These are phyloP conservation scores for Lichtheimia hyalospora DNA, from an alignment of 371 early-diverging fungal species.

Conservation along the genomic window DNA sequence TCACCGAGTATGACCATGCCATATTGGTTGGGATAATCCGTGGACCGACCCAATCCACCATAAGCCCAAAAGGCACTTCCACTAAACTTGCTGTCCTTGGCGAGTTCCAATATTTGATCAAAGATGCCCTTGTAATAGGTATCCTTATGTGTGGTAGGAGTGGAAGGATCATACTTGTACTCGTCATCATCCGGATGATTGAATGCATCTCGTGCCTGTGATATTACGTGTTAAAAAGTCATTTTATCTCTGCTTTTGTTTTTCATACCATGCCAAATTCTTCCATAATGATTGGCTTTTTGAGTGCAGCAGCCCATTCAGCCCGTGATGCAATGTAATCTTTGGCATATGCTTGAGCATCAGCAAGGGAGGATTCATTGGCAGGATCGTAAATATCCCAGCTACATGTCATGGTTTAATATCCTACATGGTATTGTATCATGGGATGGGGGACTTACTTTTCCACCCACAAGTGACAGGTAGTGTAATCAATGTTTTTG, in stretches of 20 bases:
- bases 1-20: slow-evolving; percentile 46
- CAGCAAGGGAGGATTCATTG: slow-evolving; percentile 9
- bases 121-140: slow-evolving; percentile 43
- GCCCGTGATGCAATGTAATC: slow-evolving; percentile 25
- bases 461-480: slow-evolving; percentile 61
- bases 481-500: slow-evolving; percentile 50
- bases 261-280: slow-evolving; percentile 52
- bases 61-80: slow-evolving; percentile 50
- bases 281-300: slow-evolving; percentile 56
- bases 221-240: not conserved
- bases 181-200: slow-evolving; percentile 19
- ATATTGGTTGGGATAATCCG: slow-evolving; percentile 30
- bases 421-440: not conserved
- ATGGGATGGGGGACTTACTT: slow-evolving; percentile 31
- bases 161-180: slow-evolving; percentile 42
- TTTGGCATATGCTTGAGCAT: slow-evolving; percentile 29
- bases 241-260: too few species aligned
- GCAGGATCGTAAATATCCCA: slow-evolving; percentile 50
- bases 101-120: slow-evolving; percentile 28
- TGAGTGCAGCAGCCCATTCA: slow-evolving; percentile 39
- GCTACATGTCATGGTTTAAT: slow-evolving; percentile 10
- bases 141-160: slow-evolving; percentile 49
- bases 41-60: slow-evolving; percentile 41
- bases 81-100: slow-evolving; percentile 17
- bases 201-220: slow-evolving; percentile 48